A percentile compares a stretch with the other conserved stretches of the same genome.
Evolutionary conservation across 2,329 filamentous ascomycete genomes (phyloP).

Genomic region (Capronia coronata): DNA sequence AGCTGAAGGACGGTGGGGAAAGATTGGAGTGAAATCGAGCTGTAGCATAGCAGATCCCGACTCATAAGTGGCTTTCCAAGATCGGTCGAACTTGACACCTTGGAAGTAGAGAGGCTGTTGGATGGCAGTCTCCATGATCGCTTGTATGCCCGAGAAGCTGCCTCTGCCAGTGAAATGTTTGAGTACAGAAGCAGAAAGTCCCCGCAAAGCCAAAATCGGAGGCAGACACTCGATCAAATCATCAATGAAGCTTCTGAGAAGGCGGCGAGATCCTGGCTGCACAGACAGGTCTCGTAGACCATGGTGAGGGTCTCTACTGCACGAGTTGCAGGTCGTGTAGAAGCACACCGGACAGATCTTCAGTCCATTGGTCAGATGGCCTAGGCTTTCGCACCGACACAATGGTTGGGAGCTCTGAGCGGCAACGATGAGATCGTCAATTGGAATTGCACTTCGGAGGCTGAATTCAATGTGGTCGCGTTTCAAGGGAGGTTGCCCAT

Average conservation of each 20-base stretch:
- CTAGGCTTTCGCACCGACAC: slow-evolving; percentile 54
- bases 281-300: slow-evolving; percentile 1
- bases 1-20: neutral
- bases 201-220: slow-evolving; percentile 2
- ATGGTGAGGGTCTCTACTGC: slow-evolving; percentile 17
- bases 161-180: neutral
- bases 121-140: slow-evolving; percentile 30
- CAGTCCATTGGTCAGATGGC: slow-evolving; percentile 31
- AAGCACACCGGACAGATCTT: slow-evolving; percentile 18
- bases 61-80: slow-evolving; percentile 41
- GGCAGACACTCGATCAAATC: slow-evolving; percentile 3
- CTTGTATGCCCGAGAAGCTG: slow-evolving; percentile 20
- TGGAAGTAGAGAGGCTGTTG: slow-evolving; percentile 33
- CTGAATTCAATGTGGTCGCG: neutral
- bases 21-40: slow-evolving; percentile 13
- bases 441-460: neutral
- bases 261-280: neutral
- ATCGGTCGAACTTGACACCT: slow-evolving; percentile 31
- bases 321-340: slow-evolving; percentile 20
- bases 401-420: slow-evolving; percentile 33
- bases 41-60: slow-evolving; percentile 15
- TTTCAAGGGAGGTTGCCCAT: neutral
- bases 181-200: neutral
- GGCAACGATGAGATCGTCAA: slow-evolving; percentile 2
- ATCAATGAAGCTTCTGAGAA: slow-evolving; percentile 5